A percentile compares a stretch with the other conserved stretches of the same genome.
Evolutionary conservation across 768 basidiomycete species (phyloP).

Genomic region (Asterophora lycoperdoides): DNA sequence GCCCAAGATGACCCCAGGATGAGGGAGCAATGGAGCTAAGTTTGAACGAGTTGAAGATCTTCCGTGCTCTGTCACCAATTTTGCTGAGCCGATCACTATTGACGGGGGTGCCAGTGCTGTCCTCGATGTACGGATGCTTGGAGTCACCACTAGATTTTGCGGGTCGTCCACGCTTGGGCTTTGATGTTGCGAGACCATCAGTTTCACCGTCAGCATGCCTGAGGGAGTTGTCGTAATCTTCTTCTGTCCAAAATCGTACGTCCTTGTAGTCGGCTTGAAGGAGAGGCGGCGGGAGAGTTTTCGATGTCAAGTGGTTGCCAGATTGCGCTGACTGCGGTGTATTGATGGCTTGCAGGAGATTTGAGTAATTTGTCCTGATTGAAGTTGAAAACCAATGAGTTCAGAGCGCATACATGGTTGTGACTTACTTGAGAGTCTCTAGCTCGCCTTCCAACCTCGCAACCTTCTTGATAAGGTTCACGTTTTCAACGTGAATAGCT

Average conservation of each 20-base stretch:
- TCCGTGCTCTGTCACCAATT: constrained; percentile 6
- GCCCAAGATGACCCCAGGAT: constrained; percentile 4
- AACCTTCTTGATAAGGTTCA: not conserved
- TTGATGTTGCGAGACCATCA: constrained; percentile 8
- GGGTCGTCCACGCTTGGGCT: constrained; percentile 8
- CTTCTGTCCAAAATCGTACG: constrained; percentile 6
- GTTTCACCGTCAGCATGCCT: constrained; percentile 4
- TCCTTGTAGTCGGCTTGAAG: not conserved
- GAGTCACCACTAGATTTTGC: constrained; percentile 2
- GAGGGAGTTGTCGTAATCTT: not conserved
- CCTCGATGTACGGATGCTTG: constrained; percentile 13
- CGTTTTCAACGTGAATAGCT: too few species aligned
- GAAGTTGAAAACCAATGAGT: not conserved
- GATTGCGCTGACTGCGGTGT: not conserved
- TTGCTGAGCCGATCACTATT: not conserved
- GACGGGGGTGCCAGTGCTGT: constrained; percentile 1
- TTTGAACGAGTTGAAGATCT: constrained; percentile 10
- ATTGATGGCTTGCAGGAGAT: not conserved
- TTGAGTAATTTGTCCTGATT: not conserved
- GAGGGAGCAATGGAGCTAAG: not conserved
- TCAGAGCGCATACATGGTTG: not conserved
- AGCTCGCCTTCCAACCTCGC: not conserved
- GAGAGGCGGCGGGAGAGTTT: not conserved
- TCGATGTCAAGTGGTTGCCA: not conserved
- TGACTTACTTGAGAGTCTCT: not conserved